Evolutionary conservation across 495 filamentous ascomycete species (phyloP).

Genomic region (Lophiostoma macrostomum): DNA sequence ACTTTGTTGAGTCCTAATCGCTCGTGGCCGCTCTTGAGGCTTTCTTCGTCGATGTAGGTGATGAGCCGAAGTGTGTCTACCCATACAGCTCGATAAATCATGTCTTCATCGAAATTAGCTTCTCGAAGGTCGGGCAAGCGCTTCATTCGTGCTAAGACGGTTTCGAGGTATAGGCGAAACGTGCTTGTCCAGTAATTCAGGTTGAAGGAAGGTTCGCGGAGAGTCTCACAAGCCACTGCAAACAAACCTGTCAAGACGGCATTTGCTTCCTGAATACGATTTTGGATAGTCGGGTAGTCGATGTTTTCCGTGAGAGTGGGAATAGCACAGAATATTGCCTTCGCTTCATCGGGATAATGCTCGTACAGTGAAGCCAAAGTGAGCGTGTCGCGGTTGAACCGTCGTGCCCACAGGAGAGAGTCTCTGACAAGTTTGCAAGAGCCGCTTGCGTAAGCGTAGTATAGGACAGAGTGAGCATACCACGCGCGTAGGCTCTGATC

Average conservation of each 20-base stretch:
- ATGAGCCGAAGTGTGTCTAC: constrained; percentile 12
- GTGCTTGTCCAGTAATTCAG: constrained; percentile 6
- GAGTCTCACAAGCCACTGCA: constrained; percentile 10
- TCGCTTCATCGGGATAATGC: constrained; percentile 5
- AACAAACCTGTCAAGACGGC: constrained; percentile 21
- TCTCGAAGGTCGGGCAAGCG: background rate
- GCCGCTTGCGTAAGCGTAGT: constrained; percentile 38
- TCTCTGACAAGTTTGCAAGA: constrained; percentile 33
- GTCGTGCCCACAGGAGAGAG: constrained; percentile 35
- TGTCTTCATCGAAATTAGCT: background rate
- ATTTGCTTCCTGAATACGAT: constrained; percentile 15
- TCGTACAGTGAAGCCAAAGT: constrained; percentile 28
- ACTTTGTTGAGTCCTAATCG: background rate
- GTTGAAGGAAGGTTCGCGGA: constrained; percentile 21
- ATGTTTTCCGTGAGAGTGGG: background rate
- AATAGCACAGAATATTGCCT: constrained; percentile 7
- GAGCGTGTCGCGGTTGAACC: constrained; percentile 38
- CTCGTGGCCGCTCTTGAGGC: constrained; percentile 9
- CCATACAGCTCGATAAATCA: constrained; percentile 18
- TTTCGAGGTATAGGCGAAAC: constrained; percentile 2
- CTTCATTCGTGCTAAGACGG: background rate
- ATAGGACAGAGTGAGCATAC: constrained; percentile 32
- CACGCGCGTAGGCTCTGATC: constrained; percentile 34
- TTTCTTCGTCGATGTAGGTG: constrained; percentile 10
- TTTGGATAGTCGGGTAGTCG: background rate